These are phyloP conservation scores for Piedraia hortae DNA, from an alignment of 2,329 filamentous ascomycete species.

Conservation along the genomic window DNA sequence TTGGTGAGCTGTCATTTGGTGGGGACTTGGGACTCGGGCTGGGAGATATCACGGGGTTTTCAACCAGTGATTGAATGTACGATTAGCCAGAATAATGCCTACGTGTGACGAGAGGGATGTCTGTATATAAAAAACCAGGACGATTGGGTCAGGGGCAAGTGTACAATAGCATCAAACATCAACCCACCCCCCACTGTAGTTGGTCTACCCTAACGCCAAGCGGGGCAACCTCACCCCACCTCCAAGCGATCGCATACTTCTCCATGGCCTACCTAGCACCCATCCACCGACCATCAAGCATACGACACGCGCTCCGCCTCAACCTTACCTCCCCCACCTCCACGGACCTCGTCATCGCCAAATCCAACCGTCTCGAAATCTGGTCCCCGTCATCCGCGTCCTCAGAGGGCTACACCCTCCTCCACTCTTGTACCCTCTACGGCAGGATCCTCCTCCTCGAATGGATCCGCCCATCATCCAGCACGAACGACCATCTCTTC, in stretches of 20 bases:
- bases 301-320: conserved; percentile 64
- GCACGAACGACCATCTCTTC: conserved; percentile 60
- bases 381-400: conserved; percentile 29
- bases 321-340: conserved; percentile 46
- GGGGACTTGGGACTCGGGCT: too few species aligned
- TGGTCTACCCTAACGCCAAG: too few species aligned
- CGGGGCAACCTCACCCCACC: too few species aligned
- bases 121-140: too few species aligned
- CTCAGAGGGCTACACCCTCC: conserved; percentile 32
- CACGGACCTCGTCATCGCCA: conserved; percentile 65
- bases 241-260: not conserved
- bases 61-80: too few species aligned
- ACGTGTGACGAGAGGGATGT: too few species aligned
- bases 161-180: too few species aligned
- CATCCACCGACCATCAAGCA: conserved; percentile 74
- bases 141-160: too few species aligned
- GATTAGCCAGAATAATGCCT: too few species aligned
- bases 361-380: conserved; percentile 64
- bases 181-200: too few species aligned
- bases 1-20: too few species aligned
- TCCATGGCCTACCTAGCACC: conserved; percentile 82
- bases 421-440: conserved; percentile 46
- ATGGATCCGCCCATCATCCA: conserved; percentile 46
- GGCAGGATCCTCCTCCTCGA: conserved; percentile 70
- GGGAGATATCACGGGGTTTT: too few species aligned